These are phyloP conservation scores for Ogataea hybrid DNA, from an alignment of 1,139 yeast species.

Conservation along the genomic window DNA sequence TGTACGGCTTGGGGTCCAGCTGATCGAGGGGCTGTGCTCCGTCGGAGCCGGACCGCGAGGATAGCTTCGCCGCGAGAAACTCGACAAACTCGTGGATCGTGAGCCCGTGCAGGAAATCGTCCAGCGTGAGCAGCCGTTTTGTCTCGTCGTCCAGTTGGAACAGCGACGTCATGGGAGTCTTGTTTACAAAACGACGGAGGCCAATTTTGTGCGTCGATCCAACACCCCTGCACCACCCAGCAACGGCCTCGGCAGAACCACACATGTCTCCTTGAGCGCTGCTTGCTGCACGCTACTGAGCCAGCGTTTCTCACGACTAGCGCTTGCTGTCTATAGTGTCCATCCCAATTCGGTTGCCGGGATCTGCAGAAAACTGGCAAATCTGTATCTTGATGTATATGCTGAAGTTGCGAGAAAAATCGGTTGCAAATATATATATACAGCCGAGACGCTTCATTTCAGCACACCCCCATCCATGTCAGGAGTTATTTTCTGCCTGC, in stretches of 20 bases:
- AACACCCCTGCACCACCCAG: too few species aligned
- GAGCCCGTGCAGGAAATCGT: constrained; percentile 67
- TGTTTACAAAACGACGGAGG: background rate
- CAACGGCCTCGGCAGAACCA: too few species aligned
- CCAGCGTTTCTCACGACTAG: too few species aligned
- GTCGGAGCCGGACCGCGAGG: constrained; percentile 43
- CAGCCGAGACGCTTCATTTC: too few species aligned
- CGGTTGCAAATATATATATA: background rate
- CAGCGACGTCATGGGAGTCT: constrained; percentile 34
- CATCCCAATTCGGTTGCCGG: too few species aligned
- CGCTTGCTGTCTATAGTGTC: too few species aligned
- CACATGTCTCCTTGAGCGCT: too few species aligned
- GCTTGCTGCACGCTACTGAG: too few species aligned
- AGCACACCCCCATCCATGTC: background rate
- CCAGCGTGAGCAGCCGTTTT: constrained; percentile 61
- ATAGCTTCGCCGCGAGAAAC: constrained; percentile 71
- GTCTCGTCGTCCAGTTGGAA: constrained; percentile 64
- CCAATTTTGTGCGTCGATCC: background rate
- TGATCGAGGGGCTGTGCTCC: constrained; percentile 54
- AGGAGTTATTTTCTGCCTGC: background rate
- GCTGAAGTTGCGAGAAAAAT: background rate
- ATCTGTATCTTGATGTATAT: too few species aligned
- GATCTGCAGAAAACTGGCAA: too few species aligned
- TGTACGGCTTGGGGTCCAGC: constrained; percentile 91
- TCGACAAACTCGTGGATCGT: constrained; percentile 84